Evolutionary conservation across 176 grass and related monocot species (phyloP), one percentile per base, ranked within the genome.

Genomic region (Poa annua): DNA sequence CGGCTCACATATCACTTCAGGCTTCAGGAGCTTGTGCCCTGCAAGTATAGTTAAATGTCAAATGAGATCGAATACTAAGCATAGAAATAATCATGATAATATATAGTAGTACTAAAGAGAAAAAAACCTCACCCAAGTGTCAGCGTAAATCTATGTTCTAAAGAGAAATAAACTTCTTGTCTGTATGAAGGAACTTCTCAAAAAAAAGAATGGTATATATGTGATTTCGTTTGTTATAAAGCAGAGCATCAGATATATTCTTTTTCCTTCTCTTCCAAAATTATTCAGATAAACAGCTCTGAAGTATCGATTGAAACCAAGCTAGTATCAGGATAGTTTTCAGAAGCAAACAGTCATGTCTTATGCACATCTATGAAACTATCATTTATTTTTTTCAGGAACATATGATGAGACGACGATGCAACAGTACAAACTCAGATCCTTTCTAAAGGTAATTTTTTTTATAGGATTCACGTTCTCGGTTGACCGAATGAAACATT

Each of bases 11-110:
- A 91, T 98, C 79, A 98, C 96, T 35, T 91, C 87, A 51, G 87
- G 90, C 73, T 94, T 91, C 10, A 93, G 77, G 76, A 81, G 86
- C 75, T 80, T 84, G 83, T 98, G 90, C 35, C 96, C 96, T 98
- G 83, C 39, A 44, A 19, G 26, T 14, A 79, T 32, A 79, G 17
- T 21, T 20, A 11, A 34, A 79, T 26, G 25, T 6, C 39, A 64
- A n/a, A 45, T 63, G 16, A 47, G 21, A 49, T 29, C 14, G 4
- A 21, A 24, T 15, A 77, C 20, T 63, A 62, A 29, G 22, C n/a
- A 25, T 11, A 13, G 11, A 3, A 61, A 56, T n/a, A n/a, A 62
- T 0, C n/a, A n/a, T n/a, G 29, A 62, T 26, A 29, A 62, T 26
- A 2, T 29, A 75, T 50, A 75, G n/a, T 33, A 32, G 1, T 34